Evolutionary conservation across 2,329 filamentous ascomycete species (phyloP), one percentile per base, ranked within the genome.

Genomic region (Pseudogymnoascus pannorum): DNA sequence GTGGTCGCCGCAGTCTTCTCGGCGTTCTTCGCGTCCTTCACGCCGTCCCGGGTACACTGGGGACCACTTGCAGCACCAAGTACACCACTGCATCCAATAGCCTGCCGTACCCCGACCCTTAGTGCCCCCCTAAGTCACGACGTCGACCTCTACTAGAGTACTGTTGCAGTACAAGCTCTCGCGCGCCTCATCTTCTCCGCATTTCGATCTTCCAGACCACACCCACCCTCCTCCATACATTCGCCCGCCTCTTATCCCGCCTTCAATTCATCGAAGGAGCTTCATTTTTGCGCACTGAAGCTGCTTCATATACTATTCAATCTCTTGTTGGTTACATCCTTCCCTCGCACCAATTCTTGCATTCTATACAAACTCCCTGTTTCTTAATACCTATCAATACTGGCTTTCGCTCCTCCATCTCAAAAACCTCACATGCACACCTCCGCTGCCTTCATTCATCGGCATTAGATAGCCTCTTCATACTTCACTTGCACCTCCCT

Each of bases 321-420:
- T 40, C 35, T 35, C 24, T 58, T 58, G 57, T 58, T 58, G 57
- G 57, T 58, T 58, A 54, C 57, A 58, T 58, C 57, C 57, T 58
- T 58, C 57, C 57, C 57, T 58, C 57, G 22, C 48, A 40, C 57
- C 57, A 58, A 36, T 58, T 58, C 57, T 58, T 36, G 57, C 57
- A 58, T 40, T 40, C 48, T 18, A 54, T 54, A 54, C 48, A n/a
- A 40, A 38, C 44, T 51, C 11, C 26, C 48, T 54, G 48, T 54
- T 54, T 54, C 48, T 54, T 54, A 54, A 54, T 9, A 31, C 29
- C 26, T n/a, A 29, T 31, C 11, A 22, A 22, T 54, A 54, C 48
- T 54, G 48, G 48, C 48, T 54, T 54, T 54, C 48, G 48, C 48
- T 54, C 44, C 44, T 51, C 26, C 48, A 54, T 54, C 48, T 54